phyloP scores from a whole-genome alignment of 257 asterid genomes.

The Solanum chaucha region DNA sequence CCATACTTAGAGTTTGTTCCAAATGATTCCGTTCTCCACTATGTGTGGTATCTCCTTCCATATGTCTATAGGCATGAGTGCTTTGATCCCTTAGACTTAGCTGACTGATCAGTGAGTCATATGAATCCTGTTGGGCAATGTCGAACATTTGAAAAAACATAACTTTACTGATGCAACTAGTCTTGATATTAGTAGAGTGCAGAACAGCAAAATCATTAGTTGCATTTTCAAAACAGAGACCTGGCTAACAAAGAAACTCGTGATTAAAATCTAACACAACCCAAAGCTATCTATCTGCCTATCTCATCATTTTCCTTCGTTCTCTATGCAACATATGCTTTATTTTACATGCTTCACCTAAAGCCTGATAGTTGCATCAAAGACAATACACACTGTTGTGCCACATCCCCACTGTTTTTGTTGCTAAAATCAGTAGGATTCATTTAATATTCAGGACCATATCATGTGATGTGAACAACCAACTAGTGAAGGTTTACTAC shows the following conservation, averaged over 20 bases:
- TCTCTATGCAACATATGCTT: not conserved
- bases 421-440: not conserved
- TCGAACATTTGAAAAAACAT: not conserved
- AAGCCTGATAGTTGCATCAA: not conserved
- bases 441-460: not conserved
- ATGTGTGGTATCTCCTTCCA: conserved; percentile 22
- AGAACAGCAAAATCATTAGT: not conserved
- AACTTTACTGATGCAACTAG: not conserved
- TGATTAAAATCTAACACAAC: not conserved
- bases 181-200: not conserved
- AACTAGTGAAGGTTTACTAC: not conserved
- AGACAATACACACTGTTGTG: not conserved
- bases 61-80: conserved; percentile 29
- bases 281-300: not conserved
- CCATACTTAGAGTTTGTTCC: conserved; percentile 39
- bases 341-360: not conserved
- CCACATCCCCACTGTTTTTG: not conserved
- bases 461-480: not conserved
- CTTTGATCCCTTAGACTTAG: conserved; percentile 30
- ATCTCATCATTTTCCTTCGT: not conserved
- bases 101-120: conserved; percentile 30
- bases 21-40: conserved; percentile 30
- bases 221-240: not conserved
- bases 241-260: not conserved
- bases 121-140: conserved; percentile 35